Conservation (phyloP, 805 yeast species). For the Candida tibetensis region DNA sequence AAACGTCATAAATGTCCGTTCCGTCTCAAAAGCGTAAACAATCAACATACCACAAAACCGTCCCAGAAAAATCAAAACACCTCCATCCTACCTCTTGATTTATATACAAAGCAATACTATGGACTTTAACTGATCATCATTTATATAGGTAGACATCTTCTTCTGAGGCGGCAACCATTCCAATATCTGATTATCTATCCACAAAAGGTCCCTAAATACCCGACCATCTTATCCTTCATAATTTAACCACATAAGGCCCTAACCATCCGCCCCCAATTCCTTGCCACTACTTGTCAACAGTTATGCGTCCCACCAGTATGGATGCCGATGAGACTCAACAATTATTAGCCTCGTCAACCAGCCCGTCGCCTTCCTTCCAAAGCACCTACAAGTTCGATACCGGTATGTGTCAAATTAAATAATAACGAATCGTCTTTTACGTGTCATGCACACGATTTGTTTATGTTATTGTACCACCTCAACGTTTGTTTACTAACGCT, state of each 20-base stretch:
- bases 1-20: too few relatives aligned
- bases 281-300: neutral
- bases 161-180: neutral
- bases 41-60: neutral
- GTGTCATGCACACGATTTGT: too few relatives aligned
- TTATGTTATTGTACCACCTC: too few relatives aligned
- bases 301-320: neutral
- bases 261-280: neutral
- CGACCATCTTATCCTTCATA: too few relatives aligned
- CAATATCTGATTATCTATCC: neutral
- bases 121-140: neutral
- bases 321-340: neutral
- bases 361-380: conserved; percentile 2
- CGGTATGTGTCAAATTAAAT: conserved; percentile 26
- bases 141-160: neutral
- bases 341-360: neutral
- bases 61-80: neutral
- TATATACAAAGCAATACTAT: neutral
- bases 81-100: neutral
- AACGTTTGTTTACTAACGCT: neutral
- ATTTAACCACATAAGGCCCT: too few relatives aligned
- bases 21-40: neutral
- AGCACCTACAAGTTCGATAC: conserved; percentile 27
- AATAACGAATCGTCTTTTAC: too few relatives aligned
- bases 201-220: too few relatives aligned